phyloP scores from a whole-genome alignment of 495 filamentous ascomycete genomes.

The Collariella sp. region DNA sequence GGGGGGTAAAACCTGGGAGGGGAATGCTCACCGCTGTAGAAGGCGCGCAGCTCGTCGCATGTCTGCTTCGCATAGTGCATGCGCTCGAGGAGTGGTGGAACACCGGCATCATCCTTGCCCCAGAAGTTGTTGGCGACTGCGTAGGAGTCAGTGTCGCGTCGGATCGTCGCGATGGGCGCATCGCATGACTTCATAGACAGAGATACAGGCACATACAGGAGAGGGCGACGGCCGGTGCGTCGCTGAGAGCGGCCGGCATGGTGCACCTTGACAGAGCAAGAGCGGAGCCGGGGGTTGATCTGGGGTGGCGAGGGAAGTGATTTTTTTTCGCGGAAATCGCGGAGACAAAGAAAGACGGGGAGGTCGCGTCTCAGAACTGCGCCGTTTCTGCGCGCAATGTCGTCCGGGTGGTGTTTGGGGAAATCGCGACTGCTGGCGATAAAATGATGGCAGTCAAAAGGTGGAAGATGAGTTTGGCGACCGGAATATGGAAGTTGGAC shows the following conservation, averaged over 20 bases:
- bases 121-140: conserved; percentile 98
- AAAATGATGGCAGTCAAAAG: conserved; percentile 1
- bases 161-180: not conserved
- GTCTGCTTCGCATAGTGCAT: conserved; percentile 95
- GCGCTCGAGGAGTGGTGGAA: conserved; percentile 83
- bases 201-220: conserved; percentile 29
- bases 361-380: not conserved
- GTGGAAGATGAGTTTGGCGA: not conserved
- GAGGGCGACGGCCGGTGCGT: conserved; percentile 39
- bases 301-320: not conserved
- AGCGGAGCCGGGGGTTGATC: conserved; percentile 4
- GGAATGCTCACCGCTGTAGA: conserved; percentile 64
- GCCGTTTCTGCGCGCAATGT: not conserved
- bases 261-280: conserved; percentile 9
- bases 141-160: not conserved
- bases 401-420: not conserved
- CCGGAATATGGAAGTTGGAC: not conserved
- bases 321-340: not conserved
- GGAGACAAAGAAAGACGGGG: not conserved
- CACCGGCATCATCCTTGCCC: conserved; percentile 98
- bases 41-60: conserved; percentile 85
- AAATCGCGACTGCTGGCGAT: conserved; percentile 9
- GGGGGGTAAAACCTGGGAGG: not conserved
- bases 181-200: not conserved
- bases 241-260: conserved; percentile 28